phyloP scores from a whole-genome alignment of 257 asterid genomes.

The Echites panduratus region DNA sequence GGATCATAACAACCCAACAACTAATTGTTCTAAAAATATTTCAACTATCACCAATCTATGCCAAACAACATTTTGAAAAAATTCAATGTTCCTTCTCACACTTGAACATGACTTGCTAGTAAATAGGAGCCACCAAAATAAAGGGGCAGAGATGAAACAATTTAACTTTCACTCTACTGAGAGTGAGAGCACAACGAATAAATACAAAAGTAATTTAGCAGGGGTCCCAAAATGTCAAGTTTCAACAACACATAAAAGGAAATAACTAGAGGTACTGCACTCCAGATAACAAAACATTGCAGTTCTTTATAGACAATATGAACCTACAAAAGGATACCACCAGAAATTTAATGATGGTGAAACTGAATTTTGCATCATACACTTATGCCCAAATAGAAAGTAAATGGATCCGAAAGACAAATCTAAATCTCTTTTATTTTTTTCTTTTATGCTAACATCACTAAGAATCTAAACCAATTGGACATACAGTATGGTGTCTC shows the following conservation, averaged over 20 bases:
- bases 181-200: background rate
- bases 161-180: background rate
- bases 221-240: background rate
- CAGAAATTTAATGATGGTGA: no score
- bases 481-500: background rate
- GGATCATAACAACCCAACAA: no score
- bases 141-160: background rate
- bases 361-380: background rate
- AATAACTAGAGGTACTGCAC: background rate
- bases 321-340: no score
- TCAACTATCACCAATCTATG: background rate
- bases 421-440: background rate
- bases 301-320: no score
- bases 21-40: no score
- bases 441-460: background rate
- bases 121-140: background rate
- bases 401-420: background rate
- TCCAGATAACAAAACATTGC: no score
- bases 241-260: background rate
- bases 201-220: background rate
- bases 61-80: background rate
- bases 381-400: no score
- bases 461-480: background rate
- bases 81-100: background rate
- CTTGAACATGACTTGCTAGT: background rate